These are phyloP conservation scores for Alternaria sp. DNA, from an alignment of 2,329 filamentous ascomycete genomes.

Conservation along the genomic window DNA sequence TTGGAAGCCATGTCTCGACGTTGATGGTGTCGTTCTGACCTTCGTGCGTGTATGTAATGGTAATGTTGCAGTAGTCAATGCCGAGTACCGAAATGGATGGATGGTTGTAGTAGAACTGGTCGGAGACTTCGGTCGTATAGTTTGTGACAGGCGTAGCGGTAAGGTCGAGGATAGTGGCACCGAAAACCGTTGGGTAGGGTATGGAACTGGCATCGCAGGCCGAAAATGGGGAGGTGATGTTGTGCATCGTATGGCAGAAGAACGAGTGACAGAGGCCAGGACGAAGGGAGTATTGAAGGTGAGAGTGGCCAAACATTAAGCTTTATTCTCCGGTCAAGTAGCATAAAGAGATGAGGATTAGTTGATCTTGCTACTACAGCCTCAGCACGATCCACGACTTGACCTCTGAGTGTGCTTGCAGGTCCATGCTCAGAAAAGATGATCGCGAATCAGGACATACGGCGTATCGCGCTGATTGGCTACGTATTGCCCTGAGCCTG, in stretches of 20 bases:
- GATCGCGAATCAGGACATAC: not conserved
- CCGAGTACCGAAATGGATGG: not conserved
- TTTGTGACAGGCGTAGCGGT: conserved; percentile 23
- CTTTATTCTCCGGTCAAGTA: not conserved
- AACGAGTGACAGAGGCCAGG: conserved; percentile 1
- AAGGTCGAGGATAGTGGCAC: conserved; percentile 22
- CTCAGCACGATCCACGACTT: not conserved
- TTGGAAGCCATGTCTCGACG: conserved; percentile 44
- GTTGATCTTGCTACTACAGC: not conserved
- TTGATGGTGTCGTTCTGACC: conserved; percentile 32
- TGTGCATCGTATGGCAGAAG: not conserved
- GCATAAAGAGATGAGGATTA: not conserved
- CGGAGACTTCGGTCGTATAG: conserved; percentile 15
- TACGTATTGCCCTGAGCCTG: not conserved
- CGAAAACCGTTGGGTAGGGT: conserved; percentile 14
- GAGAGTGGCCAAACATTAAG: not conserved
- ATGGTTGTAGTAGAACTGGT: conserved; percentile 20
- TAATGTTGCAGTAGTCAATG: not conserved
- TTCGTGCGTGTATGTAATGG: not conserved
- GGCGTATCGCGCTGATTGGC: conserved; percentile 1
- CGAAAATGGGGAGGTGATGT: not conserved
- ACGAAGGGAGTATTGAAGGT: not conserved
- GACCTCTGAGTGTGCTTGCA: not conserved
- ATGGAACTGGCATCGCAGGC: conserved; percentile 15
- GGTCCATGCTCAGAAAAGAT: not conserved